phyloP scores from a whole-genome alignment of 108 stramenopile species.

The Chaetoceros tenuissimus region DNA sequence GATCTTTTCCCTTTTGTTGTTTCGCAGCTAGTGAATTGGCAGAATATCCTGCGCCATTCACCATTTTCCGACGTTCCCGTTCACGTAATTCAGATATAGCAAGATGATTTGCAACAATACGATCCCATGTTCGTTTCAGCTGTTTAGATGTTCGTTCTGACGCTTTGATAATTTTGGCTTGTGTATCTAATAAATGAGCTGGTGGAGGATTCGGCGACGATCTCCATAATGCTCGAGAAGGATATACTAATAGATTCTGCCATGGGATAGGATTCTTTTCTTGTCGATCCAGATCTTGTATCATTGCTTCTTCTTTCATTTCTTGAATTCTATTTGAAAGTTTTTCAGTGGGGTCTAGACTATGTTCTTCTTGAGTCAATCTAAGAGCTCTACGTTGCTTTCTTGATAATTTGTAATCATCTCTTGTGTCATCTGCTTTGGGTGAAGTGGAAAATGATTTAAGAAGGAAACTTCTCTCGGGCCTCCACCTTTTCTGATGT shows the following conservation, averaged over 20 bases:
- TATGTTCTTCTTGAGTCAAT: background rate
- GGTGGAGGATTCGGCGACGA: constrained; percentile 30
- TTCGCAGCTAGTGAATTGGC: background rate
- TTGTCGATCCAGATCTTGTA: background rate
- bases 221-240: constrained; percentile 66
- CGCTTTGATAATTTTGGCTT: constrained; percentile 10
- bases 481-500: too few relatives aligned
- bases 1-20: background rate
- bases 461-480: too few relatives aligned
- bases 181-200: constrained; percentile 4
- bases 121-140: constrained; percentile 19
- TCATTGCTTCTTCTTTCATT: background rate
- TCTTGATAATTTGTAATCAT: background rate
- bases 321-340: background rate
- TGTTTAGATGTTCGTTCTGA: constrained; percentile 27
- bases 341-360: background rate
- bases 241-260: constrained; percentile 38
- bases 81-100: constrained; percentile 30
- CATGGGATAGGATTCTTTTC: constrained; percentile 37
- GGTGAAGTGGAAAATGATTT: too few relatives aligned
- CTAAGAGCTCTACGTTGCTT: background rate
- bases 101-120: constrained; percentile 15
- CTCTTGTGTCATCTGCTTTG: too few relatives aligned
- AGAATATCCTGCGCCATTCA: constrained; percentile 16
- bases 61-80: constrained; percentile 32